Percentiles rank a stretch among this genome's conserved stretches.
These are phyloP conservation scores for Colletotrichum godetiae DNA, from an alignment of 2,329 filamentous ascomycete species.

Conservation along the genomic window DNA sequence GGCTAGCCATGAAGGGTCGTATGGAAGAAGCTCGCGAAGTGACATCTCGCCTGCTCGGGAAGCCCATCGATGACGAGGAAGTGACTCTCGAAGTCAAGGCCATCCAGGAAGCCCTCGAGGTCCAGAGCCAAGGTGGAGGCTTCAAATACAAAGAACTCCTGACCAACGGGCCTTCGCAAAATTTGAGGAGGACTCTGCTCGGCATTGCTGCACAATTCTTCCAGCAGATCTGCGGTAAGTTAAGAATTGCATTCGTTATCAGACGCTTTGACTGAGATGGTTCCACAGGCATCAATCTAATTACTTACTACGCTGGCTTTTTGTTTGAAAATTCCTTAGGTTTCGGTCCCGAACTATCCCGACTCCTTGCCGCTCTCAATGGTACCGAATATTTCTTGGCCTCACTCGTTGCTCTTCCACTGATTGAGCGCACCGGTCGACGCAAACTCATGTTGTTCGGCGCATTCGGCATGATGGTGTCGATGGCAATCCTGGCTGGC, in stretches of 20 bases:
- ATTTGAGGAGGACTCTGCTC: constrained; percentile 70
- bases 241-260: neutral
- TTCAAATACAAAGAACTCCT: constrained; percentile 44
- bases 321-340: constrained; percentile 56
- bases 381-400: constrained; percentile 56
- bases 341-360: constrained; percentile 56
- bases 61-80: constrained; percentile 40
- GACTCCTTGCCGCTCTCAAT: constrained; percentile 66
- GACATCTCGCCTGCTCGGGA: constrained; percentile 41
- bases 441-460: constrained; percentile 73
- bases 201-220: constrained; percentile 42
- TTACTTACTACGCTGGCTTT: constrained; percentile 49
- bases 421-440: constrained; percentile 65
- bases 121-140: constrained; percentile 39
- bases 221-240: constrained; percentile 38
- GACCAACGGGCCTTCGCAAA: constrained; percentile 72
- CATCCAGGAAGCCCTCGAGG: constrained; percentile 41
- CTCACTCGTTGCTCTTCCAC: constrained; percentile 50
- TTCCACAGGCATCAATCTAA: constrained; percentile 44
- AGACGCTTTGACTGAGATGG: no score
- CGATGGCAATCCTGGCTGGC: constrained; percentile 67
- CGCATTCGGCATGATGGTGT: constrained; percentile 68
- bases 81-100: constrained; percentile 38
- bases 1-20: constrained; percentile 49
- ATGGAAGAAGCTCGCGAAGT: constrained; percentile 41